Base-by-base conservation (phyloP, 108 stramenopile genomes). In the Ochromonas danica region DNA sequence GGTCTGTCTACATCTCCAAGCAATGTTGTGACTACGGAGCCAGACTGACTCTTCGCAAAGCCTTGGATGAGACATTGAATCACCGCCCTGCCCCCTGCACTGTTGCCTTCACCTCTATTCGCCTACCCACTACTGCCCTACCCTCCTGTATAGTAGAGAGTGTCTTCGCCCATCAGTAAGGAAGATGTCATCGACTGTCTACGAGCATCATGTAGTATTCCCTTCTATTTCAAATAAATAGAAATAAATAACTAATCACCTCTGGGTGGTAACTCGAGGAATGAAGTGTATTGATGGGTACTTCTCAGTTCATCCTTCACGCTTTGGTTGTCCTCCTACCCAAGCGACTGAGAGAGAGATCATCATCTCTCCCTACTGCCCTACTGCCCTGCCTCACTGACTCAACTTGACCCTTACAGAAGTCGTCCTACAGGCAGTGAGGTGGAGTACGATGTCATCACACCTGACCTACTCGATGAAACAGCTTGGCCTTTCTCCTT, bases 211-310 rank as follows among this genome's bases (percentile, higher is more conserved):
- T 67, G 63, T 36, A 67, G 25, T 36, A 67, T 67, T 67, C 63
- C 63, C 3, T 67, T 67, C 25, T 67, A 67, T 67, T 67, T 67
- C 63, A 67, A 67, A 14, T n/a, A n/a, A n/a, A n/a, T n/a, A n/a
- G n/a, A n/a, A n/a, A n/a, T n/a, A n/a, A n/a, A n/a, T n/a, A n/a
- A 25, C 14, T 10, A 31, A 31, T 25, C 3, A 67, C 10, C 33
- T 33, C 10, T 22, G 3, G 3, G 63, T 67, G 31, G 31, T 14
- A 28, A 25, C 25, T 6, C 17, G 63, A 35, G 63, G 31, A 14
- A 25, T 3, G 30, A 10, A 6, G 17, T 3, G 14, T 6, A 35
- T 67, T 36, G 63, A 67, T 36, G 63, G 63, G 30, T 67, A 14
- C 31, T 67, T 67, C 31, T 22, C 63, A 36, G 63, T 67, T 28